phyloP scores from a whole-genome alignment of 2,329 filamentous ascomycete species.

The Thelonectria rubi region DNA sequence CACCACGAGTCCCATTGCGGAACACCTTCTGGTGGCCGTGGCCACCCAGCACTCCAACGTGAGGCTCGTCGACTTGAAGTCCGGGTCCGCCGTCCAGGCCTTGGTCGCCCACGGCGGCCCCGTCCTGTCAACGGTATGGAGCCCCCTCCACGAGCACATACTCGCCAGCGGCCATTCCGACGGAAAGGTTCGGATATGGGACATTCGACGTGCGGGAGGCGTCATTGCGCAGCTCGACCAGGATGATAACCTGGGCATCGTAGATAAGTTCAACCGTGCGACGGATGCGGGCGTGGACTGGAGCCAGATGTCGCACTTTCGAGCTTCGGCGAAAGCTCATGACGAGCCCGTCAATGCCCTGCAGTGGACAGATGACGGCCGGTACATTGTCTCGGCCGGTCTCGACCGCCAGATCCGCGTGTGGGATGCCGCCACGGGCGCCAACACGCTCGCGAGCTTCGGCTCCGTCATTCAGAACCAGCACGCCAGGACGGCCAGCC shows the following conservation, averaged over 20 bases:
- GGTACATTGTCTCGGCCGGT: slow-evolving; percentile 79
- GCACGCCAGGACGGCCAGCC: slow-evolving; percentile 67
- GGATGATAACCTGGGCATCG: slow-evolving; percentile 80
- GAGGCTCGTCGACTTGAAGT: slow-evolving; percentile 85
- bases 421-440: slow-evolving; percentile 83
- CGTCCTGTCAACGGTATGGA: slow-evolving; percentile 80
- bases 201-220: slow-evolving; percentile 81
- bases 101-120: slow-evolving; percentile 74
- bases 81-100: slow-evolving; percentile 76
- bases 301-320: slow-evolving; percentile 50
- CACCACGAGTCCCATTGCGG: slow-evolving; percentile 76
- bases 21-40: slow-evolving; percentile 83
- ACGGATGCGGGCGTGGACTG: slow-evolving; percentile 44
- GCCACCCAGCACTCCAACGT: slow-evolving; percentile 87
- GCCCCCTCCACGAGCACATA: slow-evolving; percentile 79
- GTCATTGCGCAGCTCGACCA: slow-evolving; percentile 82
- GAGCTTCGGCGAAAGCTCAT: slow-evolving; percentile 72
- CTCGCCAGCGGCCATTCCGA: slow-evolving; percentile 87
- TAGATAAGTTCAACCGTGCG: slow-evolving; percentile 51
- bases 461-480: slow-evolving; percentile 82
- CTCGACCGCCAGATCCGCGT: slow-evolving; percentile 87
- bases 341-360: slow-evolving; percentile 84
- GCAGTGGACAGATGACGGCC: slow-evolving; percentile 83
- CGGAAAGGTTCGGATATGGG: slow-evolving; percentile 85
- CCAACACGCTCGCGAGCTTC: slow-evolving; percentile 89